Evolutionary conservation across 306 rosid species (phyloP), one percentile per base, ranked within the genome.

Genomic region (Alnus glutinosa): DNA sequence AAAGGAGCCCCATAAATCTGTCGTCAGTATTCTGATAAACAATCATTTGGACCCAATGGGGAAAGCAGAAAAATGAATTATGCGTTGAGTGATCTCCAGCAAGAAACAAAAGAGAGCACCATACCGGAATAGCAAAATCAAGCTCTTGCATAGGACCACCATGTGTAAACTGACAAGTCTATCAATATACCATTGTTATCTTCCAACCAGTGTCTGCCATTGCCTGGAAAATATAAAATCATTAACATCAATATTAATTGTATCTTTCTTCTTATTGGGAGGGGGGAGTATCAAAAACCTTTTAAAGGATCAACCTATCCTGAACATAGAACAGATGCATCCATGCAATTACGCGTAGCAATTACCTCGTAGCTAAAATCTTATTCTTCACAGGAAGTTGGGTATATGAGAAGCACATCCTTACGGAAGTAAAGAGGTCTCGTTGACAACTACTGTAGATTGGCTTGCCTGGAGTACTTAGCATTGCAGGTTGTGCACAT

Each of bases 301-400:
- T 23, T 23, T 0, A 23, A 23, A 23, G 28, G 28, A 23, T 23
- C 28, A 23, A 23, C 28, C 28, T 23, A 23, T 23, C 28, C 28
- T 23, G 28, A 23, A 23, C 28, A 23, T 23, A 23, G 37, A 63
- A 49, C 15, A 58, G 23, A 74, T 28, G 36, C 34, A 39, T 42
- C 37, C 15, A 61, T 42, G 73, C 70, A 77, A 77, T 66, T 64
- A 78, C 66, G 70, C 36, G 34, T 46, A 68, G 49, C 42, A 46
- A 55, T 83, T 91, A 91, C 96, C 96, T 89, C 14, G 36, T 74
- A 73, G 79, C 86, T 77, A 75, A 46, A 75, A 83, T 75, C 76
- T 76, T 62, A 59, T 78, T 78, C 76, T 79, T 50, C 58, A 75
- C n/a, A 42, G 81, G 76, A 77, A 66, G 81, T 75, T 79, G 87